These are phyloP conservation scores for Aspergillus sp. DNA, from an alignment of 2,329 filamentous ascomycete genomes.

Conservation along the genomic window DNA sequence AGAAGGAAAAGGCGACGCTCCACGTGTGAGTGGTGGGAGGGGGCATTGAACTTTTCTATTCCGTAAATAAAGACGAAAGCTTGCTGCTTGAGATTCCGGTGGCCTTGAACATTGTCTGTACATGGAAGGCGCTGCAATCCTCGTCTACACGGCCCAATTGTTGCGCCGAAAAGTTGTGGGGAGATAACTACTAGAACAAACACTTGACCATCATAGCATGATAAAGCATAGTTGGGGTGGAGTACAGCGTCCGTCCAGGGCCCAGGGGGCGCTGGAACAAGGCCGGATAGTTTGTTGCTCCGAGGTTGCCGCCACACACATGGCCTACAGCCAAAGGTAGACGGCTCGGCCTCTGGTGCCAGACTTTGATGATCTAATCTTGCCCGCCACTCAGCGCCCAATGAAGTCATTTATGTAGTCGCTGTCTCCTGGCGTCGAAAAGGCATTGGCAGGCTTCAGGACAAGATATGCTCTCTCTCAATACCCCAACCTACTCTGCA, in stretches of 20 bases:
- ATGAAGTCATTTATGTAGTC: neutral
- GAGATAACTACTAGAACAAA: neutral
- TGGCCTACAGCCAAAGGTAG: neutral
- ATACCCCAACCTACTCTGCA: conserved; percentile 15
- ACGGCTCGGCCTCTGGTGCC: neutral
- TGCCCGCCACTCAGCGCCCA: too few relatives aligned
- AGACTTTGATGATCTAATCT: neutral
- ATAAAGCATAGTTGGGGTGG: too few relatives aligned
- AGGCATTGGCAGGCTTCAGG: neutral
- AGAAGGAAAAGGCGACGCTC: neutral
- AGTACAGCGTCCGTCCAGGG: too few relatives aligned
- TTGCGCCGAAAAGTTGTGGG: neutral
- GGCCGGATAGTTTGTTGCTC: neutral
- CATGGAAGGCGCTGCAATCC: neutral
- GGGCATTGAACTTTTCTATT: neutral
- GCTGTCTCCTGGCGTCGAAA: neutral
- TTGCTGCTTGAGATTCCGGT: neutral
- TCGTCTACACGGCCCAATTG: neutral
- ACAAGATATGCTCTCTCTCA: conserved; percentile 20
- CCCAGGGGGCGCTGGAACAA: neutral
- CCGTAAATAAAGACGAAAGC: neutral
- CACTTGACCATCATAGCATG: neutral
- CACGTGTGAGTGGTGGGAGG: neutral
- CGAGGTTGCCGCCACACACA: neutral
- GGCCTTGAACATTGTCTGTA: neutral